A percentile compares a stretch with the other conserved stretches of the same genome.
Evolutionary conservation across 2,329 filamentous ascomycete species (phyloP).

Genomic region (Rutstroemia sp.): DNA sequence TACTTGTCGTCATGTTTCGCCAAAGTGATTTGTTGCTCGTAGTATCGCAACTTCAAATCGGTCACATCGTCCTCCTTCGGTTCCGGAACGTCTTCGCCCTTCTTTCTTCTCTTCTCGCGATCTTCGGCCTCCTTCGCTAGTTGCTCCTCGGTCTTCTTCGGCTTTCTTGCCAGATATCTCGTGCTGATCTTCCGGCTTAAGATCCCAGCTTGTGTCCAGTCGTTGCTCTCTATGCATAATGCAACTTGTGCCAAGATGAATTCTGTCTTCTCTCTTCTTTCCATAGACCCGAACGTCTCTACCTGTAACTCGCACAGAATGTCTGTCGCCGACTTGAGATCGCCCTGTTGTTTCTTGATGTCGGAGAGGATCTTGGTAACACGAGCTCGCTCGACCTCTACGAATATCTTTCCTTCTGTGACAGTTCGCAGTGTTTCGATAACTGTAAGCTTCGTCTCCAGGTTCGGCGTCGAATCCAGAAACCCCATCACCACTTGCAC

Average conservation of each 20-base stretch:
- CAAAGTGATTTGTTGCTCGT: constrained; percentile 92
- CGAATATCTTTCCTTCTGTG: constrained; percentile 99
- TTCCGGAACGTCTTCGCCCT: constrained; percentile 70
- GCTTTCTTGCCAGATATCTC: constrained; percentile 80
- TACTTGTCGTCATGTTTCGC: constrained; percentile 98
- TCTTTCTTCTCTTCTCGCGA: constrained; percentile 75
- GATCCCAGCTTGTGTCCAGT: constrained; percentile 94
- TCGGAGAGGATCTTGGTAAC: constrained; percentile 92
- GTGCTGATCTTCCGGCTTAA: constrained; percentile 96
- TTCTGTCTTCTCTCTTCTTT: constrained; percentile 93
- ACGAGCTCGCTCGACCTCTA: constrained; percentile 94
- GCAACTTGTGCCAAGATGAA: constrained; percentile 95
- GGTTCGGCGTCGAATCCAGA: constrained; percentile 73
- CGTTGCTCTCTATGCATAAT: constrained; percentile 88
- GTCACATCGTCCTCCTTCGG: constrained; percentile 85
- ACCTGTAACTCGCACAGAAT: constrained; percentile 96
- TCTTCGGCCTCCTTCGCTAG: constrained; percentile 86
- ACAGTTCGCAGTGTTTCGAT: constrained; percentile 95
- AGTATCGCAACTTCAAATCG: constrained; percentile 90
- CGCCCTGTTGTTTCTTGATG: constrained; percentile 95
- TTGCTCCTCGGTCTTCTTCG: constrained; percentile 84
- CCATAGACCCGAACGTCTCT: constrained; percentile 98
- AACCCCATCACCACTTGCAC: constrained; percentile 94
- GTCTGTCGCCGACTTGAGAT: constrained; percentile 82
- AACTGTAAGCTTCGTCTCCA: constrained; percentile 83